A percentile compares a stretch with the other conserved stretches of the same genome.
Evolutionary conservation across 495 filamentous ascomycete species (phyloP).

Genomic region (Penicillium alfredii): DNA sequence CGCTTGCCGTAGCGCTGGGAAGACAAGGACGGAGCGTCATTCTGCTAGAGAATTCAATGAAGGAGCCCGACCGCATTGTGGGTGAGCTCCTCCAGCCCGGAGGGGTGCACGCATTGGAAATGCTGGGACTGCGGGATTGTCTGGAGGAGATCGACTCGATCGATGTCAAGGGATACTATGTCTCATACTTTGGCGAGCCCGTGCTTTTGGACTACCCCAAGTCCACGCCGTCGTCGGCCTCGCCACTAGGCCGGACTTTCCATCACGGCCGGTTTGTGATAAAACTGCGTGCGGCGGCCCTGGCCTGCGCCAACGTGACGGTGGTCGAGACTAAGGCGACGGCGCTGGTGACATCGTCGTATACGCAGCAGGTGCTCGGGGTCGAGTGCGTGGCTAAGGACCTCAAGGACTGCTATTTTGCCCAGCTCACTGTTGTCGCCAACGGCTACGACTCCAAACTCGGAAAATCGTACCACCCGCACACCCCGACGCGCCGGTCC

Average conservation of each 20-base stretch:
- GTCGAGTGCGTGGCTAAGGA: constrained; percentile 60
- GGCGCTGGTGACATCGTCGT: constrained; percentile 51
- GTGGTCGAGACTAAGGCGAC: constrained; percentile 68
- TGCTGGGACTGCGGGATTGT: constrained; percentile 73
- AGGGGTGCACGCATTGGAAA: constrained; percentile 72
- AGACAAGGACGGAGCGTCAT: constrained; percentile 88
- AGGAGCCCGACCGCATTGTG: constrained; percentile 94
- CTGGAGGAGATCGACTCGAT: constrained; percentile 88
- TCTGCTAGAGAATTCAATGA: constrained; percentile 81
- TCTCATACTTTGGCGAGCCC: constrained; percentile 72
- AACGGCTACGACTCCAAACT: constrained; percentile 95
- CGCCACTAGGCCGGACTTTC: constrained; percentile 64
- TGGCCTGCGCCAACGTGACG: constrained; percentile 62
- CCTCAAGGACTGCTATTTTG: constrained; percentile 73
- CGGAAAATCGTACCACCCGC: constrained; percentile 70
- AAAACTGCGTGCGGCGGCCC: constrained; percentile 63
- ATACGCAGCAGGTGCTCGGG: constrained; percentile 62
- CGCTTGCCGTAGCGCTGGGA: constrained; percentile 76
- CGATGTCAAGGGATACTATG: constrained; percentile 74
- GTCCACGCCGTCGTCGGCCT: constrained; percentile 21
- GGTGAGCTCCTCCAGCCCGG: constrained; percentile 94
- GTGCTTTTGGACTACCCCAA: constrained; percentile 72
- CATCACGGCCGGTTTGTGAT: constrained; percentile 82
- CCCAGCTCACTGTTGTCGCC: constrained; percentile 75
- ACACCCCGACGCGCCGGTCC: constrained; percentile 61